Evolutionary conservation across 345 rosid genomes (phyloP), one percentile per base, ranked within the genome.

Genomic region (Camelina laxa): DNA sequence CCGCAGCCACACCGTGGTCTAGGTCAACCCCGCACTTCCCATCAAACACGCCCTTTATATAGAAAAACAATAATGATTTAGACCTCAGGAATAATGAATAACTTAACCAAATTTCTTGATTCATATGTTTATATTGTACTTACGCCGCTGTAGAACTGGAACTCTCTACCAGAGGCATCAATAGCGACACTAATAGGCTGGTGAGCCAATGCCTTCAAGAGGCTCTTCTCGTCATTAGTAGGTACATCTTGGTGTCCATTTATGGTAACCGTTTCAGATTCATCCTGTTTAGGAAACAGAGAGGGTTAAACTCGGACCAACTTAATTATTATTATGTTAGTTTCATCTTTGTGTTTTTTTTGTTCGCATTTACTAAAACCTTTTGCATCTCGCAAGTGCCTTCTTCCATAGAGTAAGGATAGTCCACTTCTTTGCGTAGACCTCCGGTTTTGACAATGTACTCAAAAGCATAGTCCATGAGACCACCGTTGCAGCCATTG

Each of bases 401-500:
- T 48, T 89, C 85, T 47, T 82, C 82, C 83, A 80, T 94, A 22
- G 72, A 35, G 77, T 89, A 91, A 19, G 97, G 97, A 69, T 93
- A 93, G 75, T 89, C 97, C 56, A 78, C 88, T 73, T 91, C 97
- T 22, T 84, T 76, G 69, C 85, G 93, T 16, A 93, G 84, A 41
- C 98, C 98, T 14, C 97, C 92, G 19, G 82, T 87, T 15, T 85
- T 68, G 51, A 82, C 83, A 67, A 93, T 89, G 80, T 83, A 93
- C 70, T 85, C 76, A 67, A 89, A 89, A 42, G 91, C 98, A 69
- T 90, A 84, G 74, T 92, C 98, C 97, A 93, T 90, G 11, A 91
- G 87, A 70, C 98, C 98, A 31, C 98, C 98, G 6, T 85, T 84
- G 84, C 98, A 91, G 15, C 98, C 98, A 47, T 87, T 86, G 87